Conservation (phyloP, 2,329 filamentous ascomycete genomes). For the Claviceps paspali region DNA sequence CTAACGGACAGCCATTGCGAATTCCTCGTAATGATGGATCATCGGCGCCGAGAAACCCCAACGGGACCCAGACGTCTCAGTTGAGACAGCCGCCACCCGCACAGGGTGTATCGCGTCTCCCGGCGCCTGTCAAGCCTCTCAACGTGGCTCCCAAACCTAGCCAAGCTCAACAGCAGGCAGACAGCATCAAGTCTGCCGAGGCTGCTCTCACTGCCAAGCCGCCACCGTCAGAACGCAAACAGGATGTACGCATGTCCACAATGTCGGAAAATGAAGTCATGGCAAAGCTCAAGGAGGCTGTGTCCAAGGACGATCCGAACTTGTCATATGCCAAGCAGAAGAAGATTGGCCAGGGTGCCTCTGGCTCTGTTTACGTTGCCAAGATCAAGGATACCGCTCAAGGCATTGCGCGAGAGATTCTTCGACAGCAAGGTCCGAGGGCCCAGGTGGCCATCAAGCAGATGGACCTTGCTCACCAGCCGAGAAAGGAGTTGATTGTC, state of each 20-base stretch:
- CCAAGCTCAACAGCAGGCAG: slow-evolving; percentile 30
- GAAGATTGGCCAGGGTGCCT: slow-evolving; percentile 98
- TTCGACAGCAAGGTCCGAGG: slow-evolving; percentile 63
- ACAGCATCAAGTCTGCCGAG: slow-evolving; percentile 78
- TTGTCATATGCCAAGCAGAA: slow-evolving; percentile 98
- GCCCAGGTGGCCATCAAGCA: slow-evolving; percentile 97
- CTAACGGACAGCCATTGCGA: slow-evolving; percentile 25
- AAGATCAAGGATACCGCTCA: slow-evolving; percentile 79
- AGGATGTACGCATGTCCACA: slow-evolving; percentile 94
- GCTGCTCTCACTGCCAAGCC: slow-evolving; percentile 77
- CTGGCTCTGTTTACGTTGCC: slow-evolving; percentile 93
- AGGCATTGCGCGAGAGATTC: slow-evolving; percentile 70
- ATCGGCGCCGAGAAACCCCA: slow-evolving; percentile 39
- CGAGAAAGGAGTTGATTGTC: slow-evolving; percentile 93
- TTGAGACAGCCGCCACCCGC: slow-evolving; percentile 30
- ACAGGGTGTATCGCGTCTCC: slow-evolving; percentile 32
- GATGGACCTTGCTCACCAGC: slow-evolving; percentile 96
- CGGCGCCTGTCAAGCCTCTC: slow-evolving; percentile 58
- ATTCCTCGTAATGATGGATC: slow-evolving; percentile 32
- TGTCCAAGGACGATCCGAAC: slow-evolving; percentile 89
- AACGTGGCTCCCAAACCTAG: slow-evolving; percentile 57
- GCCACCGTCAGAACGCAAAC: slow-evolving; percentile 53
- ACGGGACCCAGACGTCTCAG: slow-evolving; percentile 36
- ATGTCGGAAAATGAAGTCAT: slow-evolving; percentile 98
- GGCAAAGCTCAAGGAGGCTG: slow-evolving; percentile 84